Conservation (phyloP, 176 grass and related monocot species). For the Juncus effusus region DNA sequence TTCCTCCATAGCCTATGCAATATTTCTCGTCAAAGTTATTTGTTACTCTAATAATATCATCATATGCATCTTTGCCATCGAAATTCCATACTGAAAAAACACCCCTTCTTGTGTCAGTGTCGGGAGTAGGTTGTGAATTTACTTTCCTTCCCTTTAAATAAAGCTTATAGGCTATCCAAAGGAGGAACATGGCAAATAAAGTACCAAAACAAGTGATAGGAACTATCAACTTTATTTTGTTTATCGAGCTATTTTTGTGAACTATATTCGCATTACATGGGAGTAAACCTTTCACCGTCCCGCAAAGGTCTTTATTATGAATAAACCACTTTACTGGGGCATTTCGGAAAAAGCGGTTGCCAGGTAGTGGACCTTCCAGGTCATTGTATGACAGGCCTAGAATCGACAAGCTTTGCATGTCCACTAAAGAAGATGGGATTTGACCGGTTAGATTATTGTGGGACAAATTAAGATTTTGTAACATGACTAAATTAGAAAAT, state of each 20-base stretch:
- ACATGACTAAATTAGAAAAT: conserved; percentile 19
- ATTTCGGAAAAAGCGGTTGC: neutral
- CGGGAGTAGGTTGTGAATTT: neutral
- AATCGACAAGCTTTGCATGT: conserved; percentile 29
- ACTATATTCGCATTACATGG: neutral
- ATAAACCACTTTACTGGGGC: conserved; percentile 5
- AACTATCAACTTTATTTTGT: neutral
- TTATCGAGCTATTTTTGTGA: neutral
- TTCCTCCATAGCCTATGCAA: conserved; percentile 14
- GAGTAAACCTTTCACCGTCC: neutral
- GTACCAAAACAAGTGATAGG: neutral
- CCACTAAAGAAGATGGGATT: conserved; percentile 14
- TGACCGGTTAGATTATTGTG: conserved; percentile 39
- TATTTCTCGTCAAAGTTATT: conserved; percentile 18
- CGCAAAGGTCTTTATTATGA: conserved; percentile 25
- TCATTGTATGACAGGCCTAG: conserved; percentile 41
- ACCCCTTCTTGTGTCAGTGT: too few relatives aligned
- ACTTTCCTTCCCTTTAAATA: neutral
- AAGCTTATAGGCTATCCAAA: neutral
- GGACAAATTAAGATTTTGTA: conserved; percentile 34
- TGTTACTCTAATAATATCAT: conserved; percentile 19
- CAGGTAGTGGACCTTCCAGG: conserved; percentile 26
- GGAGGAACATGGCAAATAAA: neutral
- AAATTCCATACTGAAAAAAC: conserved; percentile 13
- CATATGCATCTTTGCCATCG: conserved; percentile 19